A percentile compares a stretch with the other conserved stretches of the same genome.
Conservation (phyloP, 1,284 basidiomycete species). For the Ceratobasidium sp. region DNA sequence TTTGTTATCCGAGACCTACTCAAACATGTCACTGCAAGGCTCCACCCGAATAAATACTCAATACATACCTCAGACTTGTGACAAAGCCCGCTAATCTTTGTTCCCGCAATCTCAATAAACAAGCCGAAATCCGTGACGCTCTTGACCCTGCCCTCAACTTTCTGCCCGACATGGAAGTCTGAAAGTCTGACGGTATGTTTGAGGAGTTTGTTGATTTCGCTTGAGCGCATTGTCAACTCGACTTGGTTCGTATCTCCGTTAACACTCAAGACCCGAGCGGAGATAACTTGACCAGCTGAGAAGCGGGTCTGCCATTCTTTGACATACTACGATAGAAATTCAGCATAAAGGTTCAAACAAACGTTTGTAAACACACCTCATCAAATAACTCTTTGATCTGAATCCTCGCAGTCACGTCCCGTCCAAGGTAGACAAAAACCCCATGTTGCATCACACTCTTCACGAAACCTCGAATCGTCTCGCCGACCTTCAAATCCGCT, state of each 20-base stretch:
- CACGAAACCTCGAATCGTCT: constrained; percentile 86
- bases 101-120: constrained; percentile 89
- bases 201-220: constrained; percentile 63
- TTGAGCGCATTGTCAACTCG: constrained; percentile 87
- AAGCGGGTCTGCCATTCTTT: constrained; percentile 96
- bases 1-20: constrained; percentile 85
- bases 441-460: constrained; percentile 89
- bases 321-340: constrained; percentile 72
- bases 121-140: constrained; percentile 90
- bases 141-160: constrained; percentile 79
- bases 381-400: constrained; percentile 95
- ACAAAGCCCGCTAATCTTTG: constrained; percentile 89
- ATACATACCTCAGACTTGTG: constrained; percentile 86
- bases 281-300: constrained; percentile 84
- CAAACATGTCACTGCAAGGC: constrained; percentile 47
- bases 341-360: constrained; percentile 29
- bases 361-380: constrained; percentile 67
- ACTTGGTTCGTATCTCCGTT: constrained; percentile 79
- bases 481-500: constrained; percentile 77
- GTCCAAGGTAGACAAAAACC: constrained; percentile 90
- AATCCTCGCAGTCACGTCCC: constrained; percentile 87
- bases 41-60: constrained; percentile 39
- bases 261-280: constrained; percentile 85
- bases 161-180: constrained; percentile 80
- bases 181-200: constrained; percentile 63